phyloP scores from a whole-genome alignment of 345 rosid genomes.

The Arabis alpina region DNA sequence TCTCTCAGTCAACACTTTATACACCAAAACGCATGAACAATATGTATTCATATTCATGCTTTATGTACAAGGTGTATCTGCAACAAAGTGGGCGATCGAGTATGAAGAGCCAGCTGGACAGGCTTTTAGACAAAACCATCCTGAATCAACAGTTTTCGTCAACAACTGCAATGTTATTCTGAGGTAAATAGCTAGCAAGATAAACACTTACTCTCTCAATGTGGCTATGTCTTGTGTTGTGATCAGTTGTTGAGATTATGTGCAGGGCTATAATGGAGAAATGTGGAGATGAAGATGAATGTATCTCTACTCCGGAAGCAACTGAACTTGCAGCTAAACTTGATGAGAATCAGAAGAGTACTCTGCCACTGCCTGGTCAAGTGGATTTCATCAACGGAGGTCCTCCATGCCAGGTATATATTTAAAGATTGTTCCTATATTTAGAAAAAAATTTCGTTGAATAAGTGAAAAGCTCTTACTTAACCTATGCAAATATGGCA shows the following conservation, averaged over 20 bases:
- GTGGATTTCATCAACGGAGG: slow-evolving; percentile 97
- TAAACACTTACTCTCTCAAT: neutral
- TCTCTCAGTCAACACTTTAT: neutral
- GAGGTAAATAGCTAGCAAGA: slow-evolving; percentile 42
- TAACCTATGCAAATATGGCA: slow-evolving; percentile 42
- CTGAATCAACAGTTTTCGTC: slow-evolving; percentile 64
- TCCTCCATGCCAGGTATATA: slow-evolving; percentile 90
- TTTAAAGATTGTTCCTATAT: neutral
- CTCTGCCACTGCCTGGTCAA: slow-evolving; percentile 60
- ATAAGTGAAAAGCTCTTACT: slow-evolving; percentile 6
- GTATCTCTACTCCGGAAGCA: slow-evolving; percentile 79
- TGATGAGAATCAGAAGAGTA: slow-evolving; percentile 43
- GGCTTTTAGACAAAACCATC: slow-evolving; percentile 75
- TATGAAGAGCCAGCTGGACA: slow-evolving; percentile 91
- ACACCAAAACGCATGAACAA: neutral
- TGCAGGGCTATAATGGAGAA: slow-evolving; percentile 80
- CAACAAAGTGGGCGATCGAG: slow-evolving; percentile 88
- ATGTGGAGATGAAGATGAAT: slow-evolving; percentile 81
- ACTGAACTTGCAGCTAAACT: slow-evolving; percentile 51
- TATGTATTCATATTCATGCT: slow-evolving; percentile 22
- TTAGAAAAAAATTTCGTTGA: neutral
- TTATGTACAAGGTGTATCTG: slow-evolving; percentile 63
- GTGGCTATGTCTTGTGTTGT: slow-evolving; percentile 20
- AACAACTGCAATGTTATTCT: slow-evolving; percentile 92
- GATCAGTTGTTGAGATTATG: slow-evolving; percentile 21